Evolutionary conservation across 2,329 filamentous ascomycete genomes (phyloP).

Genomic region (Nemania sp.): DNA sequence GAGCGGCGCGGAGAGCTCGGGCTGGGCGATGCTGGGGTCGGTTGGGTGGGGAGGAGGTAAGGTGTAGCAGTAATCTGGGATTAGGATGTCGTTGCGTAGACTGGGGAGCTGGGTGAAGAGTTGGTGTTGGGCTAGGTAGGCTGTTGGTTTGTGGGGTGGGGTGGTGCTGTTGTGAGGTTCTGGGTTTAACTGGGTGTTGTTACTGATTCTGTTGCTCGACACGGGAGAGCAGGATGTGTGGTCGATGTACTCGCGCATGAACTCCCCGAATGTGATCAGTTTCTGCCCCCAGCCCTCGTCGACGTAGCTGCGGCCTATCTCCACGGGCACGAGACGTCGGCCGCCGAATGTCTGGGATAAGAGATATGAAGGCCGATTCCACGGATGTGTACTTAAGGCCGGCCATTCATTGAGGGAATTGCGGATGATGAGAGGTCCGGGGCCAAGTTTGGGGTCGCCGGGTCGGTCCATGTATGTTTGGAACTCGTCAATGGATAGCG

Average conservation of each 20-base stretch:
- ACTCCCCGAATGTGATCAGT: conserved; percentile 79
- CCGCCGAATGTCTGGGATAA: conserved; percentile 80
- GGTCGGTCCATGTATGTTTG: conserved; percentile 68
- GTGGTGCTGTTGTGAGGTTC: neutral
- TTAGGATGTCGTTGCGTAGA: conserved; percentile 78
- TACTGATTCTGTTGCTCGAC: neutral
- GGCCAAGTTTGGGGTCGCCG: conserved; percentile 53
- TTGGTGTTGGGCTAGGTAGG: conserved; percentile 93
- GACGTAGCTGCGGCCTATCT: conserved; percentile 88
- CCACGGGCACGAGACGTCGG: conserved; percentile 83
- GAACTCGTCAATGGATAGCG: conserved; percentile 69
- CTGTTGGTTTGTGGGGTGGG: conserved; percentile 57
- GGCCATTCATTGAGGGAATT: conserved; percentile 79
- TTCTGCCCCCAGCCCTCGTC: conserved; percentile 87
- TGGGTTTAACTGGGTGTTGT: neutral
- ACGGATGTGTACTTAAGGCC: conserved; percentile 74
- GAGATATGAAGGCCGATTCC: conserved; percentile 81
- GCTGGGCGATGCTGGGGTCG: conserved; percentile 52
- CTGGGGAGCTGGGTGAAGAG: conserved; percentile 85
- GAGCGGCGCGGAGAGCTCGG: conserved; percentile 68
- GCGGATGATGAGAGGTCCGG: conserved; percentile 76
- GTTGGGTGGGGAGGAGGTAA: conserved; percentile 69
- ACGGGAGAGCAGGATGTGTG: too few species aligned
- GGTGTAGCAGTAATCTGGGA: conserved; percentile 88
- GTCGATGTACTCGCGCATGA: conserved; percentile 72